A percentile compares a stretch with the other conserved stretches of the same genome.
These are phyloP conservation scores for Fusarium nurragi DNA, from an alignment of 2,329 filamentous ascomycete genomes.

Conservation along the genomic window DNA sequence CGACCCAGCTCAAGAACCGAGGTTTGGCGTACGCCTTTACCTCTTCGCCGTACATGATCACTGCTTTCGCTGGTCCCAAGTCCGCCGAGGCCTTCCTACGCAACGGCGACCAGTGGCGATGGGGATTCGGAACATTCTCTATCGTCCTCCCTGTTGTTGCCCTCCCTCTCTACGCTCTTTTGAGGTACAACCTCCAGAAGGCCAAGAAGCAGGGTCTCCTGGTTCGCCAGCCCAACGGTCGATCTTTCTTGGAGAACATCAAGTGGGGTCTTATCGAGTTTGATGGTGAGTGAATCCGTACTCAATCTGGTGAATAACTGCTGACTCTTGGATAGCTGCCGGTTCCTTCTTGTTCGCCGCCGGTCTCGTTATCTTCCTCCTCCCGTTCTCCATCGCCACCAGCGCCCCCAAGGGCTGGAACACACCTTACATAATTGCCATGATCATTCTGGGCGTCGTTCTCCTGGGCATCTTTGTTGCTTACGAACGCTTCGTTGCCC, in stretches of 20 bases:
- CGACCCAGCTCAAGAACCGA: constrained; percentile 55
- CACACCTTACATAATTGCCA: constrained; percentile 61
- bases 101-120: constrained; percentile 38
- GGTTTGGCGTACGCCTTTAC: constrained; percentile 53
- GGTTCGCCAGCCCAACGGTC: constrained; percentile 50
- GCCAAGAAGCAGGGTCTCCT: constrained; percentile 62
- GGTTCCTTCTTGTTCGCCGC: constrained; percentile 63
- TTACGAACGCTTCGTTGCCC: constrained; percentile 65
- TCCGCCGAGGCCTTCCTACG: constrained; percentile 39
- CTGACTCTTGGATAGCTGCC: constrained; percentile 56
- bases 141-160: constrained; percentile 70
- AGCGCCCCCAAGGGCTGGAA: constrained; percentile 57
- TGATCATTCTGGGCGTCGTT: constrained; percentile 66
- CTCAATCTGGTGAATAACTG: not conserved
- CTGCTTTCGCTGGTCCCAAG: constrained; percentile 50
- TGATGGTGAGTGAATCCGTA: constrained; percentile 40
- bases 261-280: constrained; percentile 37
- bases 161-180: constrained; percentile 64
- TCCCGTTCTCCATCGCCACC: constrained; percentile 66
- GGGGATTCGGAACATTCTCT: constrained; percentile 68
- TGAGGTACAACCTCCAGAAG: constrained; percentile 65
- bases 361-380: constrained; percentile 61
- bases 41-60: constrained; percentile 58
- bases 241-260: constrained; percentile 57
- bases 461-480: constrained; percentile 60